phyloP scores from a whole-genome alignment of 257 asterid genomes.

The Petrea volubilis region DNA sequence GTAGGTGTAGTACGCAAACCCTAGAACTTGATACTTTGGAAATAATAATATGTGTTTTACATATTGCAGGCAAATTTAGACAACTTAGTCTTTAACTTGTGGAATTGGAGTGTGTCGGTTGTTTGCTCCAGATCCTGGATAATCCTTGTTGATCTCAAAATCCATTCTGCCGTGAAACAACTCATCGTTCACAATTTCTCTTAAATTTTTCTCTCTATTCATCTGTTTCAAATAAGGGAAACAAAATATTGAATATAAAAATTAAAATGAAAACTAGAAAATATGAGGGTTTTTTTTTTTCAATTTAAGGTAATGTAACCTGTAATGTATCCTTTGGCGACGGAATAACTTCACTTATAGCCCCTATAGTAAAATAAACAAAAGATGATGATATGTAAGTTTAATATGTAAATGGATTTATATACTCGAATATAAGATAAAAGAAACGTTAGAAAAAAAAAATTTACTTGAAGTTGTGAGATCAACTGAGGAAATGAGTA shows the following conservation, averaged over 20 bases:
- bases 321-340: slow-evolving; percentile 15
- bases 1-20: background rate
- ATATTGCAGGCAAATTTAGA: background rate
- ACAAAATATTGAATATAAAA: background rate
- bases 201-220: background rate
- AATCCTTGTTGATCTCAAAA: slow-evolving; percentile 36
- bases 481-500: slow-evolving; percentile 20
- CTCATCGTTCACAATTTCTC: background rate
- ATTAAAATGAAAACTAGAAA: background rate
- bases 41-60: slow-evolving; percentile 4
- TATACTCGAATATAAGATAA: background rate
- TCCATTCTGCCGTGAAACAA: slow-evolving; percentile 32
- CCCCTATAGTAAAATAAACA: slow-evolving; percentile 14
- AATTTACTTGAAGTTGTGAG: slow-evolving; percentile 28
- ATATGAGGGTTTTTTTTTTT: background rate
- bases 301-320: slow-evolving; percentile 11
- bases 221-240: background rate
- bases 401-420: background rate
- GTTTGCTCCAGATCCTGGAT: slow-evolving; percentile 47
- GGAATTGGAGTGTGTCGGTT: slow-evolving; percentile 46
- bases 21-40: background rate
- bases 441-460: background rate
- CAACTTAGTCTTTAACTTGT: slow-evolving; percentile 30
- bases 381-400: background rate
- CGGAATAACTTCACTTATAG: slow-evolving; percentile 17